Evolutionary conservation across 257 asterid species (phyloP), one percentile per base, ranked within the genome.

Genomic region (Jasminum sambac): DNA sequence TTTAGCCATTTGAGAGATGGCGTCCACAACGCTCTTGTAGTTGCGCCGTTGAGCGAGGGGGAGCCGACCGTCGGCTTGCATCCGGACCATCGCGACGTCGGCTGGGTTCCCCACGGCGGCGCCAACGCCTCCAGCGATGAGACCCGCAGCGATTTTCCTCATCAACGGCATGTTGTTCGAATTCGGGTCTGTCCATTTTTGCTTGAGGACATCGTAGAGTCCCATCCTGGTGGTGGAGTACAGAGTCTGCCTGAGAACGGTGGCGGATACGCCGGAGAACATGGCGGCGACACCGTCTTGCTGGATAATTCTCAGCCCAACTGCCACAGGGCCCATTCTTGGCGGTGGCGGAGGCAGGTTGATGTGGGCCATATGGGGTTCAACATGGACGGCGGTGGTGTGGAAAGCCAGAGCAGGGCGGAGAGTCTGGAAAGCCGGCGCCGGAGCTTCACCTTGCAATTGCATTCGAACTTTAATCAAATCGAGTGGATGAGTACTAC

Each of bases 1-100:
- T 63, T 68, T 77, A 17, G 70, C 64, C 95, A 88, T 88, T 37
- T 76, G 84, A 0, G 89, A 70, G 10, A 86, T 82, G 11, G 95
- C 92, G 60, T 88, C 95, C 16, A 79, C 63, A 0, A 84, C 95
- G 58, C 91, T 74, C 72, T 79, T 86, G 74, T 88, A 88, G 41
- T 86, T 86, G 11, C 92, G 81, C n/a, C 88, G 70, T 73, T 86
- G 80, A 0, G 73, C 70, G 0, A 25, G 5, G 0, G 95, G 92
- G n/a, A 88, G 90, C 63, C 95, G 76, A 0, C 95, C 95, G 61
- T 88, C 95, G 3, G 95, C 95, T 72, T 88, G 91, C 95, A 88
- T 88, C 0, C 91, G 80, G 7, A 88, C 95, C 95, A 88, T 88
- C 0, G 95, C 91, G 68, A 88, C 88, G 69, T 88, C 95, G 0